Conservation (phyloP, 2,329 filamentous ascomycete genomes). For the Colletotrichum sp. region DNA sequence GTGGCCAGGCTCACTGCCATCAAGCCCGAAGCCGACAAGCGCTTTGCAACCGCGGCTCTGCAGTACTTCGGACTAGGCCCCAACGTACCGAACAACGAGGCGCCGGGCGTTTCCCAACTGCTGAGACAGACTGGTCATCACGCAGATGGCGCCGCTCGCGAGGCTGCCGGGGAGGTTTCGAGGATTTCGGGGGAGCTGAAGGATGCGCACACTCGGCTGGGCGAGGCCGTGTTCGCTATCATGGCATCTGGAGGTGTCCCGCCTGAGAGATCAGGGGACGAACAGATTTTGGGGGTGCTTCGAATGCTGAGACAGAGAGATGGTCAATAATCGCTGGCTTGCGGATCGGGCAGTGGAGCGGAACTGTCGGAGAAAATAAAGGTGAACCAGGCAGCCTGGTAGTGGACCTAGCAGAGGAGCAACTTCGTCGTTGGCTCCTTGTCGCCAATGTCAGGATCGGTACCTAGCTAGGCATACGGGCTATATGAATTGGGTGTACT, state of each 20-base stretch:
- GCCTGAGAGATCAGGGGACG: neutral
- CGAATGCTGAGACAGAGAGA: neutral
- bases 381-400: neutral
- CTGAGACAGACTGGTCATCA: neutral
- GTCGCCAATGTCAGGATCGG: neutral
- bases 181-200: neutral
- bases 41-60: neutral
- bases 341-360: neutral
- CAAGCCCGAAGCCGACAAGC: too few species aligned
- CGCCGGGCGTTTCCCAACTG: neutral
- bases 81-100: neutral
- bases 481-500: neutral
- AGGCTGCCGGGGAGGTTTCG: neutral
- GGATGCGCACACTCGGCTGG: neutral
- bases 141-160: neutral
- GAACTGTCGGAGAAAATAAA: neutral
- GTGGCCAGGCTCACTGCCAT: too few species aligned
- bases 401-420: neutral
- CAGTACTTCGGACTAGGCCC: neutral
- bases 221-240: neutral
- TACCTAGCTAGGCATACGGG: neutral
- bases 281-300: neutral
- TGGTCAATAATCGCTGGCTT: neutral
- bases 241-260: neutral
- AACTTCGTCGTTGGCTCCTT: neutral